Base-by-base conservation (phyloP, 192 early-diverging fungal genomes). In the Cladochytrium replicatum region DNA sequence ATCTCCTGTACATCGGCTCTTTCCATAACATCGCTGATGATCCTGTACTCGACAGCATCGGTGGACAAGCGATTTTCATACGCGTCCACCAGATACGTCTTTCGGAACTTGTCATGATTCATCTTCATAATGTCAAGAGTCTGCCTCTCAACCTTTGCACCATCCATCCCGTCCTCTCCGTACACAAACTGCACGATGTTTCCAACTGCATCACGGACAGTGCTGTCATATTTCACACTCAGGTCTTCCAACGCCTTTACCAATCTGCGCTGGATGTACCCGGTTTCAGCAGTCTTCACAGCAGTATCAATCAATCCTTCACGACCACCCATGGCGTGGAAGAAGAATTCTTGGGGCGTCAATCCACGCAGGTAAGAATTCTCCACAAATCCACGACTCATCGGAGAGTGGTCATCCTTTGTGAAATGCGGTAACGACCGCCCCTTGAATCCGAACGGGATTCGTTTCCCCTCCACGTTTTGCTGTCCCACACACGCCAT, bases 291-390 rank as follows among this genome's bases (percentile, higher is more conserved):
- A 4, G 52, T 91, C 71, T 99, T 97, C 50, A 98, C 93, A 57
- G 95, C 95, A 22, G 95, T 98, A 70, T 98, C 95, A 59, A 95
- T 97, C 65, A 98, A 68, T 71, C 95, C 95, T 80, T 99, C 95
- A 74, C 95, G 90, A 58, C 95, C 95, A 74, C 91, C 93, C 93
- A 97, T 97, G 17, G 93, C 91, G 66, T 99, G 95, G 82, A 99
- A 99, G 61, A 88, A 99, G 71, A 96, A 99, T 74, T 99, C 95
- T 57, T 90, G 87, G 15, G 95, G 95, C 15, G 89, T 93, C 61
- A 99, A 60, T 9, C 95, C 95, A 48, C 87, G 78, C 26, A 91
- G 66, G 55, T 89, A 91, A 19, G 84, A 88, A 57, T 89, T 89
- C 66, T 88, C 85, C 1, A 91, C 89, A 59, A 91, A 91, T 19